phyloP scores from a whole-genome alignment of 2,329 filamentous ascomycete genomes.

The Pseudocercospora vitis region DNA sequence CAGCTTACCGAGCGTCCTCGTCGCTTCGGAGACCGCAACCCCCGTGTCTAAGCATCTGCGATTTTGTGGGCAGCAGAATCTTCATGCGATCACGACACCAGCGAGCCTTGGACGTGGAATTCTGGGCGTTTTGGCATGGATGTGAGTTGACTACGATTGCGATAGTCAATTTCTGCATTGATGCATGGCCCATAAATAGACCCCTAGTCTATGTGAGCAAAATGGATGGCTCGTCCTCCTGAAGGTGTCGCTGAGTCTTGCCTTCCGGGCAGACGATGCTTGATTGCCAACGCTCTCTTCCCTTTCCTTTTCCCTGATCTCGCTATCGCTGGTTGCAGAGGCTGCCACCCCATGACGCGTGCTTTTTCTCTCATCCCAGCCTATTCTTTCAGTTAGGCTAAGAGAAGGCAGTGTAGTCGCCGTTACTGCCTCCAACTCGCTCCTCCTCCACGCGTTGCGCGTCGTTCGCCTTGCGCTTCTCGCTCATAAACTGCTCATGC shows the following conservation, averaged over 20 bases:
- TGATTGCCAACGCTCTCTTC: constrained; percentile 73
- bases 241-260: constrained; percentile 87
- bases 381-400: too few relatives aligned
- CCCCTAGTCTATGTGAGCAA: constrained; percentile 12
- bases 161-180: constrained; percentile 1
- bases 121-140: neutral
- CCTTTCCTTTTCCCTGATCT: neutral
- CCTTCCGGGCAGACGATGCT: constrained; percentile 62
- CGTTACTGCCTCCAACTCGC: too few relatives aligned
- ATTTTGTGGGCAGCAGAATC: neutral
- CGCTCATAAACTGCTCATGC: too few relatives aligned
- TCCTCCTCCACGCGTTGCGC: too few relatives aligned
- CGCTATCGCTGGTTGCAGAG: neutral
- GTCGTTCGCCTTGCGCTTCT: too few relatives aligned
- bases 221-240: constrained; percentile 33
- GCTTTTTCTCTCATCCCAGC: too few relatives aligned
- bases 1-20: constrained; percentile 80
- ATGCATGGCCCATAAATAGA: constrained; percentile 5
- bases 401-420: too few relatives aligned
- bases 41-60: constrained; percentile 32
- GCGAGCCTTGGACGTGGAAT: neutral
- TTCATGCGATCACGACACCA: neutral
- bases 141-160: constrained; percentile 3
- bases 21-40: constrained; percentile 68
- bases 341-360: neutral